A percentile compares a stretch with the other conserved stretches of the same genome.
phyloP scores from a whole-genome alignment of 768 basidiomycete species.

The Leccinum arenicola region DNA sequence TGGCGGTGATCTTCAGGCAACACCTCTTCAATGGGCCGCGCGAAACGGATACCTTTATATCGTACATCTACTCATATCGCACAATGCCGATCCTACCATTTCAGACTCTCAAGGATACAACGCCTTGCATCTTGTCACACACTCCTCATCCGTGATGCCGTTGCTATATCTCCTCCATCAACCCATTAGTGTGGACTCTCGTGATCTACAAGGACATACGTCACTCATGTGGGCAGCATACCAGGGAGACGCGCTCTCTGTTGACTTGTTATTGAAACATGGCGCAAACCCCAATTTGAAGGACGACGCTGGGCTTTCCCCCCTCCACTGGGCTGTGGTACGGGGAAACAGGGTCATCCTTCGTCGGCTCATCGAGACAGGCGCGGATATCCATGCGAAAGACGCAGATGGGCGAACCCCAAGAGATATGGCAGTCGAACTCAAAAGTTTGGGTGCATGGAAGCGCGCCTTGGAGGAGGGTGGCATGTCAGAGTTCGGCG shows the following conservation, averaged over 20 bases:
- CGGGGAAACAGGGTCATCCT: slow-evolving; percentile 90
- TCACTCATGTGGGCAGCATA: slow-evolving; percentile 99
- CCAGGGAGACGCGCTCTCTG: slow-evolving; percentile 95
- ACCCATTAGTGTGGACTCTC: slow-evolving; percentile 87
- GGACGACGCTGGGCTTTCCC: slow-evolving; percentile 82
- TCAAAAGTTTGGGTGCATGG: slow-evolving; percentile 90
- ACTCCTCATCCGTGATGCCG: slow-evolving; percentile 93
- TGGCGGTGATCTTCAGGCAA: slow-evolving; percentile 92
- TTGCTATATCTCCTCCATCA: slow-evolving; percentile 89
- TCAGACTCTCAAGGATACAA: slow-evolving; percentile 95
- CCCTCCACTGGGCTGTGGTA: slow-evolving; percentile 97
- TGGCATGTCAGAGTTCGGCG: slow-evolving; percentile 74
- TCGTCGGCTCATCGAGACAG: slow-evolving; percentile 78
- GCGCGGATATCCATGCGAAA: slow-evolving; percentile 76
- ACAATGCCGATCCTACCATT: slow-evolving; percentile 91
- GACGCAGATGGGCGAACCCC: slow-evolving; percentile 86
- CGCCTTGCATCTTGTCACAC: slow-evolving; percentile 90
- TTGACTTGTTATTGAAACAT: slow-evolving; percentile 85
- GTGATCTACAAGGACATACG: slow-evolving; percentile 91
- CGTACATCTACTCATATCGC: slow-evolving; percentile 84
- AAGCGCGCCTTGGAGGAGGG: slow-evolving; percentile 86
- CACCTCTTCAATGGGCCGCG: slow-evolving; percentile 98
- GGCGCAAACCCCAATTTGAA: slow-evolving; percentile 75
- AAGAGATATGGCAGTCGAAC: slow-evolving; percentile 90
- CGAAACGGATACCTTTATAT: slow-evolving; percentile 96